phyloP scores from a whole-genome alignment of 495 filamentous ascomycete genomes.

The Oidiodendron maius region DNA sequence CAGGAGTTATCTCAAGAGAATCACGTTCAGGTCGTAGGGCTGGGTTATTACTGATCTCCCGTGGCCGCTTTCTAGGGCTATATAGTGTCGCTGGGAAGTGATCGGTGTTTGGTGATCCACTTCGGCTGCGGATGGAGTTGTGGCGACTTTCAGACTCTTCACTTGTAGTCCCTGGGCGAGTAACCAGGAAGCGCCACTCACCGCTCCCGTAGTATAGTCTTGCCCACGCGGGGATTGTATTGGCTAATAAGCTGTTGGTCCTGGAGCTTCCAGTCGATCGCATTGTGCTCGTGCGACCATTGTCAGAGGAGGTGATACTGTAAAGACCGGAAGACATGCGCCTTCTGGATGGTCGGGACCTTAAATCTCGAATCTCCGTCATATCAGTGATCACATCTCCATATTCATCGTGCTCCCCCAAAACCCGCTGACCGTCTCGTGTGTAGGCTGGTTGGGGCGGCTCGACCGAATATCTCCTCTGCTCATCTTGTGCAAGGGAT shows the following conservation, averaged over 20 bases:
- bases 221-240: constrained; percentile 60
- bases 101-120: constrained; percentile 38
- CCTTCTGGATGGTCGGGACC: constrained; percentile 36
- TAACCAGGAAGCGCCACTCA: constrained; percentile 36
- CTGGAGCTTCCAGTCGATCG: constrained; percentile 42
- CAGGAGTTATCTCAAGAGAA: constrained; percentile 20
- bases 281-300: constrained; percentile 28
- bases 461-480: constrained; percentile 28
- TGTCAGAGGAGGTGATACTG: constrained; percentile 37
- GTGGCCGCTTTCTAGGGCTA: constrained; percentile 45
- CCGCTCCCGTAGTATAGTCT: constrained; percentile 51
- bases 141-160: constrained; percentile 36
- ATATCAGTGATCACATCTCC: constrained; percentile 49
- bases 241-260: constrained; percentile 45
- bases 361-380: constrained; percentile 39
- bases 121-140: constrained; percentile 27
- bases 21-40: constrained; percentile 23
- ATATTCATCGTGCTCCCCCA: constrained; percentile 47
- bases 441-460: constrained; percentile 33
- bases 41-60: constrained; percentile 16
- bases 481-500: constrained; percentile 27
- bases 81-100: constrained; percentile 42
- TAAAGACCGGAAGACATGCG: constrained; percentile 28
- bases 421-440: constrained; percentile 27
- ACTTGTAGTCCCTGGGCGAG: constrained; percentile 28